Base-by-base conservation (phyloP, 1,139 yeast genomes). In the Blastobotrys serpentis region DNA sequence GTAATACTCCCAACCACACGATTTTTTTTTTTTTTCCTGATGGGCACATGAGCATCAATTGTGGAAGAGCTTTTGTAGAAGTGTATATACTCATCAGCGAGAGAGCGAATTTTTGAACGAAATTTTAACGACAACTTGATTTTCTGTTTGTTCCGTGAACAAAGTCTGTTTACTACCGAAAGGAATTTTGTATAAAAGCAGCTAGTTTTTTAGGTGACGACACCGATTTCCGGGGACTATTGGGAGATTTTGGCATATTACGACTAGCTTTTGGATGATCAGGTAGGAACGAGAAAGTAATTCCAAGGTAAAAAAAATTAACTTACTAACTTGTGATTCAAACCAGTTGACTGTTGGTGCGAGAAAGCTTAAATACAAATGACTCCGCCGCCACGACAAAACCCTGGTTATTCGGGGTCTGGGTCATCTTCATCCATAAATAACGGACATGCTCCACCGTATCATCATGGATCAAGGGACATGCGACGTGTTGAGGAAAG, bases 401-500 rank as follows among this genome's bases (percentile, higher is more conserved):
- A 17, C 4, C n/a, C n/a, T n/a, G n/a, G n/a, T n/a, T 32, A 36
- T 25, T 34, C 33, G 14, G 45, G 40, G 17, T 40, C 47, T 18
- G 41, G 40, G 30, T 38, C 43, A 17, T 16, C 43, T n/a, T n/a
- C n/a, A n/a, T n/a, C n/a, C n/a, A n/a, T n/a, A n/a, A n/a, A n/a
- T 8, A n/a, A 13, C 13, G 30, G 30, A 13, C 43, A 33, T 14
- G 21, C 42, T 40, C 50, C 50, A 13, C 50, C 50, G 3, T 23
- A 34, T 16, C 41, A 41, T 26, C 44, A 38, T 32, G 50, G 49
- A 29, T 40, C 47, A 8, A 33, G 40, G 19, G 40, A 36, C 25
- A 36, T 36, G 40, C 23, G 60, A 33, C 56, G 61, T 21, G 32
- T 55, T 17, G 64, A 59, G 40, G 65, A 61, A 33, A 56, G 66